Base-by-base conservation (phyloP, 768 basidiomycete genomes). In the Amylocystis lapponica region DNA sequence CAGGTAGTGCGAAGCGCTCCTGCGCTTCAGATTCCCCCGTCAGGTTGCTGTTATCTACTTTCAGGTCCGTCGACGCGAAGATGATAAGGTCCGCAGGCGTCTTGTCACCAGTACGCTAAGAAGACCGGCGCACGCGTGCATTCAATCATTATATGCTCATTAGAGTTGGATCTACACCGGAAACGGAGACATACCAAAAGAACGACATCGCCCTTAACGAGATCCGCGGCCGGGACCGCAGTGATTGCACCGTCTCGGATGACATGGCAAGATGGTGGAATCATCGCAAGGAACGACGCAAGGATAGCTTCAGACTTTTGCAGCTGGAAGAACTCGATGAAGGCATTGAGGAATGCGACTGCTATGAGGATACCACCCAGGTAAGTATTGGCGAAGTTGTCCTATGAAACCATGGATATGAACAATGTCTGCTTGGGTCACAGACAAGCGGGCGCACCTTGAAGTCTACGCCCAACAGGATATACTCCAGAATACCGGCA, bases 281-380 rank as follows among this genome's bases (percentile, higher is more conserved):
- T 84, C 79, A 84, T 78, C 9, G 82, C 82, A 26, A 84, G 66
- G 65, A 84, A 84, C 2, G 78, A 80, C 4, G 81, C 81, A 4
- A 84, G 67, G 51, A 84, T 84, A 29, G 80, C 79, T 56, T 83
- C 82, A 8, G 81, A 81, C 54, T 83, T 84, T 62, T 84, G 82
- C 23, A 83, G 71, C 65, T 84, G 82, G 55, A 66, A 71, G 58
- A 79, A 84, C 57, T 84, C 82, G 57, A 84, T 81, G 49, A 74
- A 73, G 5, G 80, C 82, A 50, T 84, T 84, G 45, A 83, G 59
- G 59, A 84, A 81, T 13, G 81, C 80, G 17, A 83, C 80, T 17
- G 66, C 66, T 41, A 83, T 82, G 45, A 83, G 67, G 57, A 83
- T 83, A 22, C 75, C 82, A 23, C 82, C 81, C 10, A 84, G 75